Evolutionary conservation across 2,329 filamentous ascomycete species (phyloP), one percentile per base, ranked within the genome.

Genomic region (Xylariaceae sp.): DNA sequence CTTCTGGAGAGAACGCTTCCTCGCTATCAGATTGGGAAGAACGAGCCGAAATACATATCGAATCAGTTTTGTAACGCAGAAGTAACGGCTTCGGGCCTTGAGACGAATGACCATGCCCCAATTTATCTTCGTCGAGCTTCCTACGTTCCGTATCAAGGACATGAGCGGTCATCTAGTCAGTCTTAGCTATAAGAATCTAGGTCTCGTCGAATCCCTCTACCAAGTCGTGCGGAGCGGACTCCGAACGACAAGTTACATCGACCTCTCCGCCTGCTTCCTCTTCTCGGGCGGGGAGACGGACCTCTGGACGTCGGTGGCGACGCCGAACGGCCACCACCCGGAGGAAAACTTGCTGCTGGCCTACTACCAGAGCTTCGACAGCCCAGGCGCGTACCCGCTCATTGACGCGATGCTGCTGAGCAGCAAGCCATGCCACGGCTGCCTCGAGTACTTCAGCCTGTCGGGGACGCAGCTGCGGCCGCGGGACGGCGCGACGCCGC

Each of bases 121-220:
- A 34, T 61, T 61, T 47, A 47, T 61, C 38, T 59, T 54, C 42
- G 44, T 61, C 43, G 57, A 61, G 42, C 53, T 61, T 2, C 56
- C 56, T 11, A 56, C 45, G 41, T 61, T 61, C 46, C 54, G 54
- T 40, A 43, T 58, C 40, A 59, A 52, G 41, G 52, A 56, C 46
- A 44, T 47, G 33, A 48, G 29, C 34, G 55, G 55, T 12, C 51
- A 56, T 8, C 30, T 44, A 1, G 47, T 60, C 17, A 45, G 41
- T 7, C 48, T 60, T 17, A 51, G 41, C 37, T 48, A 45, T 38
- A 38, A 42, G 11, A 54, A 61, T 11, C 39, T 59, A 1, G 55
- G 54, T 1, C 48, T 53, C 3, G 31, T 59, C 11, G 39, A 48
- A 24, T 45, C 54, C 0, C 41, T 54, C 11, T 55, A 60, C 39